Base-by-base conservation (phyloP, 176 grass and related monocot genomes). In the Lolium multiflorum region DNA sequence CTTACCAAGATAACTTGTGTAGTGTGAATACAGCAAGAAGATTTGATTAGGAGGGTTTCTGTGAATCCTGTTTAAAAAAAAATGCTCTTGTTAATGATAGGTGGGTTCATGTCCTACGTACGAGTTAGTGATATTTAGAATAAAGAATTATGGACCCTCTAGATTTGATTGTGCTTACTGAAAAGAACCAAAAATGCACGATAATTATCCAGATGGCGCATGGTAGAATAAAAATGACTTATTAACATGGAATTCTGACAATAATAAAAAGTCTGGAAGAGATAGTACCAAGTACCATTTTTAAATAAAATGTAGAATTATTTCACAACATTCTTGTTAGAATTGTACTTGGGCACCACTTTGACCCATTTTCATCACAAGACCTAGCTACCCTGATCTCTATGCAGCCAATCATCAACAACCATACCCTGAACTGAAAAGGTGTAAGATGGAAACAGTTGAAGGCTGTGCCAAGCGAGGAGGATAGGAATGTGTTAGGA, bases 1-100 rank as follows among this genome's bases (percentile, higher is more conserved):
- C 9, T 48, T 73, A 71, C 69, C 70, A 73, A 47, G 70, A 51
- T 75, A 75, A 50, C 13, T 17, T 75, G 47, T 28, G 22, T 51
- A 16, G 72, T 51, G 22, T 9, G 12, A 17, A 74, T 51, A 51
- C 22, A 24, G 26, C 22, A 51, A 51, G 17, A 51, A 2, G 0
- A 31, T 65, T 10, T 6, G 4, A 31, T 3, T 65, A 65, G 31
- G 13, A 31, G 24, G 25, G 12, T 65, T 35, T 65, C 21, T 12
- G 10, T 62, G 21, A 25, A 25, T 25, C 59, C 11, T 62, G 59
- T 62, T 24, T n/a, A 25, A 60, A 21, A 64, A 15, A 3, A 16
- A 14, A 28, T 28, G 62, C 4, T 64, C 22, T 65, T 65, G 62
- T 65, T 31, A 65, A 31, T 64, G 61, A 28, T 64, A 28, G 62